These are phyloP conservation scores for Fomitopsis serialis DNA, from an alignment of 768 basidiomycete species.

Conservation along the genomic window DNA sequence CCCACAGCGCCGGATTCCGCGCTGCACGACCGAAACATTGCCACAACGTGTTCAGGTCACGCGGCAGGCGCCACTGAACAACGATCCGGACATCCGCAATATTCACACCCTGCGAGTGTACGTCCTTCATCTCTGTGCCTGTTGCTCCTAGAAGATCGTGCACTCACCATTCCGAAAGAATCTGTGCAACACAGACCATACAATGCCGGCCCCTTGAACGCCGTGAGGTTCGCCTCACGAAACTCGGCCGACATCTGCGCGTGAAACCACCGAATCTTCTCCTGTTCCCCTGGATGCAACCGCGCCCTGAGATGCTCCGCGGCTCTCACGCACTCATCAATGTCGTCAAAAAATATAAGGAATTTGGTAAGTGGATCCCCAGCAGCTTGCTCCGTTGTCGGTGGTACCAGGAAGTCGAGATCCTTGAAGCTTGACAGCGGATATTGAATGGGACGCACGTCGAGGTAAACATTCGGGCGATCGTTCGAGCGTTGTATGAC, in stretches of 20 bases:
- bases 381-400: background rate
- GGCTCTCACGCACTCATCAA: constrained; percentile 10
- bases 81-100: constrained; percentile 28
- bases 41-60: constrained; percentile 24
- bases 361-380: constrained; percentile 8
- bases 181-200: constrained; percentile 27
- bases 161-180: constrained; percentile 22
- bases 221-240: constrained; percentile 11
- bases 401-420: constrained; percentile 14
- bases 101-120: constrained; percentile 29
- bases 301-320: constrained; percentile 4
- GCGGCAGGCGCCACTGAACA: constrained; percentile 27
- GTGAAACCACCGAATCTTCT: constrained; percentile 22
- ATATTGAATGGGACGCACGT: constrained; percentile 19
- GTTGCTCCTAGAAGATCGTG: too few species aligned
- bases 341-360: constrained; percentile 21
- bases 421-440: constrained; percentile 10
- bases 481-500: constrained; percentile 23
- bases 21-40: constrained; percentile 30
- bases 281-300: background rate
- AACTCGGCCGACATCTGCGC: constrained; percentile 21
- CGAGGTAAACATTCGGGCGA: constrained; percentile 27
- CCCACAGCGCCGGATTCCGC: constrained; percentile 6
- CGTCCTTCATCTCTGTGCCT: too few species aligned
- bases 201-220: constrained; percentile 11